A percentile compares a stretch with the other conserved stretches of the same genome.
Evolutionary conservation across 2,329 filamentous ascomycete species (phyloP).

Genomic region (Epichloe baconii): DNA sequence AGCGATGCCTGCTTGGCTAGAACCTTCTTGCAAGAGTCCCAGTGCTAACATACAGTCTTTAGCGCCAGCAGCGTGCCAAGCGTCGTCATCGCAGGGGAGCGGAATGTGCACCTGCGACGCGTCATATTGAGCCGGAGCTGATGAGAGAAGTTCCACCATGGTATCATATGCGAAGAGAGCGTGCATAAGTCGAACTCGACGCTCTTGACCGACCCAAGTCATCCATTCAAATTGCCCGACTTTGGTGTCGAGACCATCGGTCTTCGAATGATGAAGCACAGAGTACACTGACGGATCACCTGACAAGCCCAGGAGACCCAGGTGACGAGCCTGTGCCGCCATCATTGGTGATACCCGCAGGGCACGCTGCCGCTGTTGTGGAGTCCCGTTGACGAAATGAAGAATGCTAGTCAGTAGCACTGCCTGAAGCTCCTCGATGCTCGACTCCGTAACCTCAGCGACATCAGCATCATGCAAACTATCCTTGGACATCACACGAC

Average conservation of each 20-base stretch:
- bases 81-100: constrained; percentile 59
- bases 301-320: constrained; percentile 42
- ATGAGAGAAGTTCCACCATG: constrained; percentile 59
- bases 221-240: constrained; percentile 36
- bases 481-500: constrained; percentile 29
- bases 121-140: constrained; percentile 49
- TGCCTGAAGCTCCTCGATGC: constrained; percentile 56
- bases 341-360: constrained; percentile 45
- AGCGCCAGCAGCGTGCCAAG: constrained; percentile 52
- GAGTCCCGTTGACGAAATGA: constrained; percentile 58
- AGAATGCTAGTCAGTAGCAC: constrained; percentile 48
- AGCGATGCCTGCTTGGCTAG: constrained; percentile 38
- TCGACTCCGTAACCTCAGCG: constrained; percentile 20
- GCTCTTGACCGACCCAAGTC: constrained; percentile 59
- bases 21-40: constrained; percentile 44
- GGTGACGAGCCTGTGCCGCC: constrained; percentile 41
- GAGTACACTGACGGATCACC: constrained; percentile 24
- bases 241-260: constrained; percentile 26
- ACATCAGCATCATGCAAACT: constrained; percentile 9
- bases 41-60: constrained; percentile 51
- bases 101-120: constrained; percentile 51
- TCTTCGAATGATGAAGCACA: constrained; percentile 49
- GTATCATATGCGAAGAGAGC: constrained; percentile 51
- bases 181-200: constrained; percentile 50
- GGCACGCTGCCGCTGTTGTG: constrained; percentile 49